Evolutionary conservation across 768 basidiomycete genomes (phyloP), one percentile per base, ranked within the genome.

Genomic region (Coprinellus micaceus): DNA sequence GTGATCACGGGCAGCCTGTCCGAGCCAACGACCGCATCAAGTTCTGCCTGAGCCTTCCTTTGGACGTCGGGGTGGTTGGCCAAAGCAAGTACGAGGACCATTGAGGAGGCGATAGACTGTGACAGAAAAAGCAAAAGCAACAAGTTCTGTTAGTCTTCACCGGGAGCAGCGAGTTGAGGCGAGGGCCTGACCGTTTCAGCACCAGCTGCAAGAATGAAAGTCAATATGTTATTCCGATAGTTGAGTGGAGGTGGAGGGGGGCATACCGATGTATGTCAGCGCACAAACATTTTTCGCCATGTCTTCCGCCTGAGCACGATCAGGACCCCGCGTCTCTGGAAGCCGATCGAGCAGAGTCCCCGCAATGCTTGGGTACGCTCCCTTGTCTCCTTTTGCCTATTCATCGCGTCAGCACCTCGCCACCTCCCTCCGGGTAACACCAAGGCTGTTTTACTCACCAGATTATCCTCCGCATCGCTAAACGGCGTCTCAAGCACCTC

Each of bases 11-110:
- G 76, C 19, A 79, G 63, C 3, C 72, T 63, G 10, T 62, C 67
- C 2, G 53, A 52, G 0, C 70, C 71, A n/a, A 73, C 55, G 5
- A 73, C 69, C 6, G 59, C 26, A 44, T 77, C 77, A 9, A 79
- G 58, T 54, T 77, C 76, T 0, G 60, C 66, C 56, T 75, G 74
- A 7, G 70, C 72, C 19, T 63, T 65, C 29, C 58, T 60, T 52
- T 73, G 74, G 4, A 71, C 63, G 1, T 71, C 68, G 1, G 74
- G 76, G 50, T 73, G 59, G 11, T 68, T 59, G 3, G 67, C 59
- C 72, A 77, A 73, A 12, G 71, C 71, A 9, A 74, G 61, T 39
- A 74, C 56, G 50, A 77, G 74, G 2, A 66, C 66, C 15, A 63
- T 61, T 1, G 75, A 57, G 0, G 66, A 66, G 10, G 70, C 69